Evolutionary conservation across 148 eudicot genomes (phyloP), one percentile per base, ranked within the genome.

Genomic region (Rheum nobile): DNA sequence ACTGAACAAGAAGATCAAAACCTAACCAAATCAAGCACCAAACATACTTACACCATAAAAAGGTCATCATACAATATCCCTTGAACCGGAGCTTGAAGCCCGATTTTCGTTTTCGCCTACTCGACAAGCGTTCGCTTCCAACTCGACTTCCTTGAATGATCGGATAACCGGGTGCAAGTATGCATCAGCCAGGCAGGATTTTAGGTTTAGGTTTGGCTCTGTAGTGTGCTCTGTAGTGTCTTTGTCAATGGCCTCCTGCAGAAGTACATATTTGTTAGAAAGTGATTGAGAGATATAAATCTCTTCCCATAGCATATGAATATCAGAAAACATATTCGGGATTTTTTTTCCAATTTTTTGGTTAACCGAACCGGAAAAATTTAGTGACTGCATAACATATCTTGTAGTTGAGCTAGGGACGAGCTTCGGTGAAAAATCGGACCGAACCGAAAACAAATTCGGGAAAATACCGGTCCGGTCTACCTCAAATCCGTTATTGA

Each of bases 81-180:
- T 59, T 28, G 34, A 35, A 34, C 3, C 22, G 10, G 70, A 65
- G 39, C 39, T 65, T 16, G 14, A 65, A 65, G 31, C 70, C 22
- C 1, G n/a, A 3, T 22, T 34, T 32, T 71, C 73, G 69, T 80
- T 75, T 82, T 85, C 84, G 71, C 90, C 91, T 4, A 87, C 82
- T 44, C 77, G 83, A n/a, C 86, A 84, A 48, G 75, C 74, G 42
- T 21, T 1, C 13, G 90, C 92, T 21, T 78, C 85, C 41, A 88
- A 73, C 72, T 91, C 97, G 8, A 91, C 89, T 82, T 86, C 97
- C 77, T 90, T 86, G 47, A 90, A 91, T 3, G 97, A 88, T 52
- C 50, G 87, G 84, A 95, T 91, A 52, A 91, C 90, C 4, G 98
- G 98, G 78, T 95, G 98, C 81, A 95, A 77, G 82, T 91, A 95